Evolutionary conservation across 78 protist genomes (phyloP).

Genomic region (Dictyostelium discoideum): dicty_2.7 NC_007091.3:4975001-4975500

Average conservation of each 20-base stretch:
- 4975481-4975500: conserved; percentile 64
- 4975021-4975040: not conserved
- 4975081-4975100: conserved; percentile 22
- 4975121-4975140: conserved; percentile 16
- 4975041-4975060: conserved; percentile 63
- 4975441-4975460: not conserved
- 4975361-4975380: too few species aligned
- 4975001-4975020: conserved; percentile 8
- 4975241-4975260: too few species aligned
- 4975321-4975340: too few species aligned
- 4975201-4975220: conserved; percentile 7
- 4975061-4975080: conserved; percentile 31
- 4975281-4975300: too few species aligned
- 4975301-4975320: too few species aligned
- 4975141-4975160: conserved; percentile 37
- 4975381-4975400: too few species aligned
- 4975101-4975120: conserved; percentile 23
- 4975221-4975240: conserved; percentile 53
- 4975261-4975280: too few species aligned
- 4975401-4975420: not conserved
- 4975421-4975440: conserved; percentile 46
- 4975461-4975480: conserved; percentile 53
- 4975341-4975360: too few species aligned
- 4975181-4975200: conserved; percentile 50
- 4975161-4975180: conserved; percentile 33